These are phyloP conservation scores for Cladosporium colombiae DNA, from an alignment of 2,329 filamentous ascomycete genomes.

Conservation along the genomic window DNA sequence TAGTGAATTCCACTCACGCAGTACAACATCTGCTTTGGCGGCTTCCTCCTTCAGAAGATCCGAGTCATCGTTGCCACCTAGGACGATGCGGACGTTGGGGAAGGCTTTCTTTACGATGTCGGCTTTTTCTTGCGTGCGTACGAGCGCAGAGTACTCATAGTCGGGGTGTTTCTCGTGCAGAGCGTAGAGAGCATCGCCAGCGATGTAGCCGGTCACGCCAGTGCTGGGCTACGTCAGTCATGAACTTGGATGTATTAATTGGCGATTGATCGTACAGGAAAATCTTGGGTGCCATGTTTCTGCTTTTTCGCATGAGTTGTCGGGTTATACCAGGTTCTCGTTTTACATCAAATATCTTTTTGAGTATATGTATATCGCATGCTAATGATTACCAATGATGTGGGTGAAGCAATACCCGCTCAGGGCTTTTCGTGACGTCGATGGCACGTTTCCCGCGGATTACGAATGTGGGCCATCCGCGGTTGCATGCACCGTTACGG, in stretches of 20 bases:
- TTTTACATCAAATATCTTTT: not conserved
- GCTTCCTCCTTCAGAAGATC: constrained; percentile 50
- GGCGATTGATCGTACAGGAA: constrained; percentile 30
- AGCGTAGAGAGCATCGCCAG: constrained; percentile 48
- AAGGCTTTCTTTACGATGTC: constrained; percentile 40
- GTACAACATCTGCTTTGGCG: constrained; percentile 54
- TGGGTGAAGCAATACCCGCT: constrained; percentile 6
- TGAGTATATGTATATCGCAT: not conserved
- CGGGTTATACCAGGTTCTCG: too few relatives aligned
- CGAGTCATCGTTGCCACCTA: constrained; percentile 52
- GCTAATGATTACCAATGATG: constrained; percentile 6
- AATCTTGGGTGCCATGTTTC: constrained; percentile 33
- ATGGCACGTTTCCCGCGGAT: not conserved
- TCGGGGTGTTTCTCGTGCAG: constrained; percentile 52
- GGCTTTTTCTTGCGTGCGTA: constrained; percentile 53
- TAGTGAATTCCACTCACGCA: constrained; percentile 34
- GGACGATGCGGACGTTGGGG: constrained; percentile 49
- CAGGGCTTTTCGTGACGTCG: constrained; percentile 1
- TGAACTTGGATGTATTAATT: not conserved
- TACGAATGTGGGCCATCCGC: not conserved
- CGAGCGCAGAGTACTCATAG: constrained; percentile 50
- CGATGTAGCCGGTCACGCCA: constrained; percentile 45
- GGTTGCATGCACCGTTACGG: not conserved
- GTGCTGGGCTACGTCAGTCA: constrained; percentile 26
- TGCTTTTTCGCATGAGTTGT: too few relatives aligned